Conservation (phyloP, 768 basidiomycete genomes). For the Tricholoma saponaceum region DNA sequence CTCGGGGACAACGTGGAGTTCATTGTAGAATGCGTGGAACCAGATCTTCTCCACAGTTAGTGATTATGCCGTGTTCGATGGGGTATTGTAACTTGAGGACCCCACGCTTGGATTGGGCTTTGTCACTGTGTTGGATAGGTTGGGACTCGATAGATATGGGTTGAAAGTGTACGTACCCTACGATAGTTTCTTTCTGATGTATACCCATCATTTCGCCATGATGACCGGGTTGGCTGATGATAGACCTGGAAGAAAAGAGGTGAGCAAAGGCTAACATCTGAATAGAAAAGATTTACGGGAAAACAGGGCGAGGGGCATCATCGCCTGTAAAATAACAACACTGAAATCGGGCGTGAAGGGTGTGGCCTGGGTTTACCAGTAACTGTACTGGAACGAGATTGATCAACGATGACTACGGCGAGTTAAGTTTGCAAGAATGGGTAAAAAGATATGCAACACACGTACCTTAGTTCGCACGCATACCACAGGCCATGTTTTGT, state of each 20-base stretch:
- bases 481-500: too few relatives aligned
- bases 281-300: constrained; percentile 62
- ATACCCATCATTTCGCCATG: constrained; percentile 96
- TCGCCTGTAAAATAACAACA: constrained; percentile 50
- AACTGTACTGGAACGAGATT: too few relatives aligned
- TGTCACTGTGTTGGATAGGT: constrained; percentile 56
- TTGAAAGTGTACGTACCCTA: constrained; percentile 66
- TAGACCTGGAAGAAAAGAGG: constrained; percentile 49
- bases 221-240: constrained; percentile 92
- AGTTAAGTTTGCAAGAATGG: too few relatives aligned
- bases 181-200: constrained; percentile 94
- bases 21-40: constrained; percentile 98
- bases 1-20: constrained; percentile 87
- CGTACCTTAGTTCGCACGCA: too few relatives aligned
- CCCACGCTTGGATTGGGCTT: constrained; percentile 93
- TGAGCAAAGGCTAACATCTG: neutral
- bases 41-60: constrained; percentile 99
- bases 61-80: constrained; percentile 91
- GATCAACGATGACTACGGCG: too few relatives aligned
- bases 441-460: too few relatives aligned
- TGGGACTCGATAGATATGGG: constrained; percentile 13
- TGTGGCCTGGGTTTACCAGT: constrained; percentile 44
- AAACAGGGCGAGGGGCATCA: constrained; percentile 88
- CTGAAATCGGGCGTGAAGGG: constrained; percentile 1
- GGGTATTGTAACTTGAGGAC: constrained; percentile 91